Evolutionary conservation across 176 grass and related monocot species (phyloP).

Genomic region (Olyra latifolia): DNA sequence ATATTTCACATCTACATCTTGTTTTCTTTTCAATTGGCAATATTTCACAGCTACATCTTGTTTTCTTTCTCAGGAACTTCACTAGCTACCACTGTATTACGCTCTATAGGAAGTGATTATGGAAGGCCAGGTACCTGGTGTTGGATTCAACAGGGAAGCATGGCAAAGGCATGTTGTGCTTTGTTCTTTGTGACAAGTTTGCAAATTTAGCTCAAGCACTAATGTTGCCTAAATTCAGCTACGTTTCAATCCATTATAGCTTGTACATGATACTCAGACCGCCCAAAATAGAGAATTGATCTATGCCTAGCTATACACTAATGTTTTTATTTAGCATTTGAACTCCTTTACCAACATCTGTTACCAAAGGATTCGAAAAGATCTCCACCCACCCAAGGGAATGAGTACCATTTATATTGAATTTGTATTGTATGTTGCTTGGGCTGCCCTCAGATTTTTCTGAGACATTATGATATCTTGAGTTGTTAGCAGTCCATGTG

Average conservation of each 20-base stretch:
- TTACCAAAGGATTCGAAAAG: not conserved
- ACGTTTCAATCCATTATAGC: not conserved
- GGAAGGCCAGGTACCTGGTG: constrained; percentile 80
- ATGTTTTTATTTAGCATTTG: not conserved
- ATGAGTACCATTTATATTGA: constrained; percentile 3
- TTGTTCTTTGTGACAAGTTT: not conserved
- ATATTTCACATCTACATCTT: not conserved
- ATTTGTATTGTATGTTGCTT: constrained; percentile 15
- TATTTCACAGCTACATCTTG: not conserved
- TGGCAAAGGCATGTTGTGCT: constrained; percentile 58
- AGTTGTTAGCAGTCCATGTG: not conserved
- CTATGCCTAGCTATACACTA: not conserved
- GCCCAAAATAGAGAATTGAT: not conserved
- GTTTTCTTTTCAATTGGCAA: constrained; percentile 16
- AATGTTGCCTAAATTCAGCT: not conserved
- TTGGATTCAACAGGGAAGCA: constrained; percentile 86
- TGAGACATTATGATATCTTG: not conserved
- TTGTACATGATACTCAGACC: not conserved
- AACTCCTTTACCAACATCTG: not conserved
- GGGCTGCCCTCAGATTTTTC: not conserved
- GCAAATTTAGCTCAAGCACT: not conserved
- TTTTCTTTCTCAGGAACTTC: constrained; percentile 66
- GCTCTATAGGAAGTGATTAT: constrained; percentile 80
- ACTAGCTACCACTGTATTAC: constrained; percentile 70
- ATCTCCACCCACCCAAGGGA: not conserved